Evolutionary conservation across 2,329 filamentous ascomycete species (phyloP), one percentile per base, ranked within the genome.

Genomic region (Arachnomyces sp.): DNA sequence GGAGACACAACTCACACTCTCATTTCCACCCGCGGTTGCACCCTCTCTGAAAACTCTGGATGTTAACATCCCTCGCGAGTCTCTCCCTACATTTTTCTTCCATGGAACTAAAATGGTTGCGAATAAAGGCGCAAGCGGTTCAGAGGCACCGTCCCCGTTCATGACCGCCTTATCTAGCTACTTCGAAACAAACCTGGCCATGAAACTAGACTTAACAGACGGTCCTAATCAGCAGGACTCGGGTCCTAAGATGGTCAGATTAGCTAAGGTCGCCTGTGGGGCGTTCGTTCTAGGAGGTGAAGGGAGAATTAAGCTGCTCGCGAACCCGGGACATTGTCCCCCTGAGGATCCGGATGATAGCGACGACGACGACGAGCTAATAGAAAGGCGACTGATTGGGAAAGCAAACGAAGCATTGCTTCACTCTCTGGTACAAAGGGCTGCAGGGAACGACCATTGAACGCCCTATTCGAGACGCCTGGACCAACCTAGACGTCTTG

Each of bases 1-100:
- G 35, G 64, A 67, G 36, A 48, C 61, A 33, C 64, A 67, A 25
- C 48, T 67, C 11, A 65, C 63, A 1, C 39, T 67, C 4, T 55
- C 60, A 1, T 66, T 67, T 43, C 55, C 59, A 3, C 38, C 55
- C 6, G 49, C 54, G 1, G 48, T 66, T 17, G 52, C 62, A 12
- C 60, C 63, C 1, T 47, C 50, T 1, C 38, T 67, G 25, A 59
- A 56, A 36, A 49, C 53, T 2, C 42, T 67, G 1, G 63, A 62
- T 33, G 34, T 67, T 4, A 52, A 44, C 37, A 41, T 67, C 7
- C 55, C 63, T 1, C 56, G 61, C 9, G 47, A 51, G 5, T 48
- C 54, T 12, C 30, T 56, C 7, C 46, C 44, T 16, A 33, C 44
- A 7, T 52, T 55, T 38, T 47, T 57, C 52, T 21, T 34, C 49